Conservation (phyloP, 345 rosid genomes). For the Populus deltoides region DNA sequence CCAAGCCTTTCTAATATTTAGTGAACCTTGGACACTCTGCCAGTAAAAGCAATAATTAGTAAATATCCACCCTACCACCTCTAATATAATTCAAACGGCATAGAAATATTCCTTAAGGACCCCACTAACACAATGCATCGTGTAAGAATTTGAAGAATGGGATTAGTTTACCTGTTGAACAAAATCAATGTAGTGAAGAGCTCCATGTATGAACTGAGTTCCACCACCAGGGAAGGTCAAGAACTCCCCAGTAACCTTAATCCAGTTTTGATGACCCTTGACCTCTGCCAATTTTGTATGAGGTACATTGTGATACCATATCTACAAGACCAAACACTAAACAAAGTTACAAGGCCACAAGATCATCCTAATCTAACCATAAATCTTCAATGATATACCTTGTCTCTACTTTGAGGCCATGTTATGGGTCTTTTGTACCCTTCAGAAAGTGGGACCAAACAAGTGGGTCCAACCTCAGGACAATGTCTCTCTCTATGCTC, state of each 20-base stretch:
- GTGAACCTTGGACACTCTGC: no score
- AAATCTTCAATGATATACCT: slow-evolving; percentile 38
- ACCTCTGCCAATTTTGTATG: slow-evolving; percentile 68
- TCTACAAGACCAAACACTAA: slow-evolving; percentile 42
- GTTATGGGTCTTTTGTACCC: slow-evolving; percentile 64
- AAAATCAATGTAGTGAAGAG: slow-evolving; percentile 78
- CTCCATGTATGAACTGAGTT: slow-evolving; percentile 94
- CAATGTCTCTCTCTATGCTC: slow-evolving; percentile 96
- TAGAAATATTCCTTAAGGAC: no score
- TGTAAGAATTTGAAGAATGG: not conserved
- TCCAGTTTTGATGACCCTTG: slow-evolving; percentile 98
- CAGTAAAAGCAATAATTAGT: no score
- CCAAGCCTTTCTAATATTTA: not conserved
- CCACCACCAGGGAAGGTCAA: slow-evolving; percentile 96
- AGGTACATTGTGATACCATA: slow-evolving; percentile 96
- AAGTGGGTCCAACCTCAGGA: slow-evolving; percentile 72
- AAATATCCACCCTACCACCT: no score
- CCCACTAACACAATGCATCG: no score
- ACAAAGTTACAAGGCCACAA: not conserved
- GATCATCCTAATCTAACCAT: not conserved
- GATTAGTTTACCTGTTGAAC: slow-evolving; percentile 54
- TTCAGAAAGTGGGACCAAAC: slow-evolving; percentile 63
- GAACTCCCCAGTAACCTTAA: slow-evolving; percentile 86
- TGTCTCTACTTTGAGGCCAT: slow-evolving; percentile 89
- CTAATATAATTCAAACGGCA: no score